These are phyloP conservation scores for Pelargonium citronellum DNA, from an alignment of 441 rosid species.

Conservation along the genomic window DNA sequence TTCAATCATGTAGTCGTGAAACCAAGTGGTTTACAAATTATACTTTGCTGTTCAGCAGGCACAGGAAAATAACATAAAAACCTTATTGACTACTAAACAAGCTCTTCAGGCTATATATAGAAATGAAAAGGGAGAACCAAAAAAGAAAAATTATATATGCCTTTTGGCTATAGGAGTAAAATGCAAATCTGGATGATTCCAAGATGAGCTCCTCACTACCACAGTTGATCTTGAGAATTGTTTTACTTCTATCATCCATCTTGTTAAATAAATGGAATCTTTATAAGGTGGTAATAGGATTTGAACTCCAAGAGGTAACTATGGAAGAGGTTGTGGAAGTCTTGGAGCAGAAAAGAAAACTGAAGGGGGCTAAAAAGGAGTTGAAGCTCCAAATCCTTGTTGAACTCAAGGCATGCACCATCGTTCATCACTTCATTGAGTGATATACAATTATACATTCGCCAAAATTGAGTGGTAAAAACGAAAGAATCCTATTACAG, in stretches of 20 bases:
- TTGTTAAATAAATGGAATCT: background rate
- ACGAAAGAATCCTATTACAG: background rate
- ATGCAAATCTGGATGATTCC: no score
- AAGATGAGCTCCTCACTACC: background rate
- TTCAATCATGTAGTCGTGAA: no score
- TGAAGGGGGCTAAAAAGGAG: background rate
- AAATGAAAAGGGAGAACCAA: background rate
- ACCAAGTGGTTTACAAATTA: no score
- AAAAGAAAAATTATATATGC: background rate
- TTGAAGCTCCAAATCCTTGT: background rate
- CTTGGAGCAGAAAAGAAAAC: background rate
- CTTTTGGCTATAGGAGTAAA: background rate
- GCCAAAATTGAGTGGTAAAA: background rate
- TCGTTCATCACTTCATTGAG: background rate
- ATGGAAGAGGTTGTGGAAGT: background rate
- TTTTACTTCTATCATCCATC: background rate
- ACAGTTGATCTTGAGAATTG: background rate
- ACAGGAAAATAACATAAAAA: background rate
- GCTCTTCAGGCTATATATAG: background rate
- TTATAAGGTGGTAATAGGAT: background rate
- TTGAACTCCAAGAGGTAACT: slow-evolving; percentile 2
- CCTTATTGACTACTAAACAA: background rate
- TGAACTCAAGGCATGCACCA: background rate
- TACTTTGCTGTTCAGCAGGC: no score
- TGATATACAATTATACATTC: no score